phyloP scores from a whole-genome alignment of 2,329 filamentous ascomycete species.

The Delphinella strobiligena region DNA sequence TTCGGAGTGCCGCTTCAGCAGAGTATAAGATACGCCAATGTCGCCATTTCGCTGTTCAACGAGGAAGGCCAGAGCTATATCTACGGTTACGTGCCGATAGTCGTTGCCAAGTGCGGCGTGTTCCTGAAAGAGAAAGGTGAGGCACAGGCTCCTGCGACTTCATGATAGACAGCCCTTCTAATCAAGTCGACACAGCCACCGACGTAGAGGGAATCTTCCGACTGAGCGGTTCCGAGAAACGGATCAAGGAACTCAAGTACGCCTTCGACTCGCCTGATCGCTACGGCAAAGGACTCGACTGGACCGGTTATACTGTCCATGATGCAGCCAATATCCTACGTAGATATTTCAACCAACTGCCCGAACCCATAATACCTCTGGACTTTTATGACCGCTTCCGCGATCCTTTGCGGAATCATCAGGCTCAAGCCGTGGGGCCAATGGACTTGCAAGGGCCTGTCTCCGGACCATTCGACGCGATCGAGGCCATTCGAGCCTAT shows the following conservation, averaged over 20 bases:
- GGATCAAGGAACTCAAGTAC: slow-evolving; percentile 89
- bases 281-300: slow-evolving; percentile 93
- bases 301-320: slow-evolving; percentile 96
- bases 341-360: slow-evolving; percentile 89
- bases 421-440: slow-evolving; percentile 59
- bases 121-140: slow-evolving; percentile 95
- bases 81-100: slow-evolving; percentile 96
- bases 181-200: slow-evolving; percentile 53
- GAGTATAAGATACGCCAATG: slow-evolving; percentile 95
- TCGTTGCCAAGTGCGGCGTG: slow-evolving; percentile 95
- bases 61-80: slow-evolving; percentile 91
- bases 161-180: slow-evolving; percentile 1
- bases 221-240: slow-evolving; percentile 88
- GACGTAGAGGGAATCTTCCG: slow-evolving; percentile 94
- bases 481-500: slow-evolving; percentile 67
- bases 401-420: slow-evolving; percentile 60
- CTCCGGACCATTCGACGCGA: slow-evolving; percentile 61
- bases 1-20: slow-evolving; percentile 88
- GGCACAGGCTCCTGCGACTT: too few relatives aligned
- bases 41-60: slow-evolving; percentile 91
- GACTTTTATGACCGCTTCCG: slow-evolving; percentile 89
- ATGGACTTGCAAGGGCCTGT: slow-evolving; percentile 53
- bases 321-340: slow-evolving; percentile 94
- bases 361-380: slow-evolving; percentile 90
- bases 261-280: slow-evolving; percentile 89